Evolutionary conservation across 441 rosid genomes (phyloP), one percentile per base, ranked within the genome.

Genomic region (Erodium chrysanthum): DNA sequence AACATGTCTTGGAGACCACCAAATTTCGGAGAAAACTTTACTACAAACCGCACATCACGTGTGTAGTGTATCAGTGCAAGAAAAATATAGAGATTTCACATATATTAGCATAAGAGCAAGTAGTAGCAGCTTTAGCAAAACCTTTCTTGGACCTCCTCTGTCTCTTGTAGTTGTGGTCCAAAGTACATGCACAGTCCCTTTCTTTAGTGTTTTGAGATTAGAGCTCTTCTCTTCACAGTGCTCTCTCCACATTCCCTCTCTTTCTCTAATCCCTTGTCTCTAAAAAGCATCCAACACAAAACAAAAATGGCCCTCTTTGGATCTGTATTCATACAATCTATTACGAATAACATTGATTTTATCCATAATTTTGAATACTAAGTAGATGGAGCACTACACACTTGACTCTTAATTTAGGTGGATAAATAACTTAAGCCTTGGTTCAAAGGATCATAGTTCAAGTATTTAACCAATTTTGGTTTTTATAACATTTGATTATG

Each of bases 131-230:
- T 37, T 37, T 37, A 37, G 7, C 42, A 37, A 54, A 54, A 14
- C 60, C 60, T 54, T 54, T 54, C 60, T 54, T 54, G 60, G 60
- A 54, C 60, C 60, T 54, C 60, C 23, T 52, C 22, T 52, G 22
- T 37, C 42, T 37, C 42, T 35, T 5, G 40, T 1, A 0, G 0
- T 12, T 29, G 78, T 75, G 79, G 76, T 76, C 76, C 76, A 68
- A 63, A 18, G 25, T 17, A 46, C 52, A 61, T 1, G 27, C 9
- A 33, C 31, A 37, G 11, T 37, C 42, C 42, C 42, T 46, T 9
- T 60, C 52, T 27, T 7, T 65, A 44, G 63, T 65, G 71, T 71
- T 71, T 71, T 66, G 76, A 78, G 76, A 78, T 74, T 74, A 70
- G 75, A 74, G 75, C 68, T 68, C 72, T 37, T 37, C 68, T 68